These are phyloP conservation scores for Mariannaea sp. DNA, from an alignment of 2,329 filamentous ascomycete genomes.

Conservation along the genomic window DNA sequence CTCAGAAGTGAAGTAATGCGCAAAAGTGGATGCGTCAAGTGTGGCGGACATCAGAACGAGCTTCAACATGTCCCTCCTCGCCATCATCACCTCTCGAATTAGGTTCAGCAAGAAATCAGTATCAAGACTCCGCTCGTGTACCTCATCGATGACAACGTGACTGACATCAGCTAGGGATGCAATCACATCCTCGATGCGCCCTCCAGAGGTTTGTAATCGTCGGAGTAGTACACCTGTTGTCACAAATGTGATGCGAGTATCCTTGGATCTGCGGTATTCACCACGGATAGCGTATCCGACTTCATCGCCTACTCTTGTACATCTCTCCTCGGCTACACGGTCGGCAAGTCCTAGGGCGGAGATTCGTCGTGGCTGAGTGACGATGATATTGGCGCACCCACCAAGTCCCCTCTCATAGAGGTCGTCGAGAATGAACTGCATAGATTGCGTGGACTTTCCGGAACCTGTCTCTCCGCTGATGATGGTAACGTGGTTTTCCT, in stretches of 20 bases:
- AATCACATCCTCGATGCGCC: slow-evolving; percentile 77
- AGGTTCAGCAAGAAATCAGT: slow-evolving; percentile 93
- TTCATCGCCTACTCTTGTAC: slow-evolving; percentile 79
- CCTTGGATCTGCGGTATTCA: slow-evolving; percentile 74
- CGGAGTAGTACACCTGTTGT: slow-evolving; percentile 92
- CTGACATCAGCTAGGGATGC: slow-evolving; percentile 86
- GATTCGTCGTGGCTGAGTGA: slow-evolving; percentile 93
- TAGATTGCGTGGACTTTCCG: slow-evolving; percentile 94
- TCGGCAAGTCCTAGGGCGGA: slow-evolving; percentile 93
- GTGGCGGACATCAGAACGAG: slow-evolving; percentile 97
- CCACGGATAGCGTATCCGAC: slow-evolving; percentile 92
- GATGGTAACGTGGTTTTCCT: slow-evolving; percentile 84
- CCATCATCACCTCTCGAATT: slow-evolving; percentile 77
- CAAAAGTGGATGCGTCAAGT: slow-evolving; percentile 84
- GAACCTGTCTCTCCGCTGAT: slow-evolving; percentile 97
- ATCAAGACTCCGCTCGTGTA: slow-evolving; percentile 92
- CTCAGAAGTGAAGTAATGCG: slow-evolving; percentile 76
- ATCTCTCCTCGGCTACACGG: slow-evolving; percentile 90
- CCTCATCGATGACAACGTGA: slow-evolving; percentile 94
- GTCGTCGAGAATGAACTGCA: slow-evolving; percentile 94
- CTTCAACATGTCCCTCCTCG: slow-evolving; percentile 79
- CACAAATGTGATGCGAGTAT: slow-evolving; percentile 91
- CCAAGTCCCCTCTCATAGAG: slow-evolving; percentile 79
- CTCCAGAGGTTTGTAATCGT: slow-evolving; percentile 87
- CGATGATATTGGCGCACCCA: slow-evolving; percentile 83